Conservation (phyloP, 2,329 filamentous ascomycete genomes). For the Trichoderma koningii region DNA sequence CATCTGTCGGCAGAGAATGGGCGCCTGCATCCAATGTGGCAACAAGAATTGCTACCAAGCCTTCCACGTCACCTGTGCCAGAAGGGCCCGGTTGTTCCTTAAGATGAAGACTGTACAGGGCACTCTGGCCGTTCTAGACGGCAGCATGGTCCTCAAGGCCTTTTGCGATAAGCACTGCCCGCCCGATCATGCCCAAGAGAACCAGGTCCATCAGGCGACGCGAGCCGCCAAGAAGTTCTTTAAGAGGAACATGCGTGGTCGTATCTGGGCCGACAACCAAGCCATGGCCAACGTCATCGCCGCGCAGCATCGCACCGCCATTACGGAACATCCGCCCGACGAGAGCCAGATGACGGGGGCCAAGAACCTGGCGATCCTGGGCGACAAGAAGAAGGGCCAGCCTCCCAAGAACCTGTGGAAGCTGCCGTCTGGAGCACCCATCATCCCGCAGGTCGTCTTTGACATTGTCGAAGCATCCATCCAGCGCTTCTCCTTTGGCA, state of each 20-base stretch:
- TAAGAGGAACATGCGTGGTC: constrained; percentile 81
- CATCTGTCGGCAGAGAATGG: constrained; percentile 96
- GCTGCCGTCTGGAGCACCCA: constrained; percentile 88
- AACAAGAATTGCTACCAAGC: constrained; percentile 97
- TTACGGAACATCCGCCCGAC: constrained; percentile 72
- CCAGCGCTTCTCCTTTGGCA: constrained; percentile 74
- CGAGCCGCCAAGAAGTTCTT: constrained; percentile 86
- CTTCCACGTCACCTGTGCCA: constrained; percentile 95
- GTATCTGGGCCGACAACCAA: constrained; percentile 90
- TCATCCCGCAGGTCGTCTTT: constrained; percentile 87
- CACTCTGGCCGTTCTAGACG: constrained; percentile 72
- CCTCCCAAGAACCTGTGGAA: constrained; percentile 66
- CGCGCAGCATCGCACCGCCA: constrained; percentile 65
- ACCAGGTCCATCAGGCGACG: constrained; percentile 78
- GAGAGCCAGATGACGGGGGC: constrained; percentile 82
- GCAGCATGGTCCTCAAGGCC: constrained; percentile 83
- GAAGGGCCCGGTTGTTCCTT: constrained; percentile 81
- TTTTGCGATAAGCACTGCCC: constrained; percentile 97
- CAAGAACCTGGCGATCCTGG: constrained; percentile 73
- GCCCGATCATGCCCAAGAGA: constrained; percentile 81
- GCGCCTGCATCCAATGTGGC: constrained; percentile 95
- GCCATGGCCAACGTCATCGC: constrained; percentile 78
- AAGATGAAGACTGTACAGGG: constrained; percentile 96
- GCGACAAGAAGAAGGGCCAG: constrained; percentile 73
- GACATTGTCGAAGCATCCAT: constrained; percentile 83